phyloP scores from a whole-genome alignment of 106 monocot genomes.

The Vanilla planifolia region DNA sequence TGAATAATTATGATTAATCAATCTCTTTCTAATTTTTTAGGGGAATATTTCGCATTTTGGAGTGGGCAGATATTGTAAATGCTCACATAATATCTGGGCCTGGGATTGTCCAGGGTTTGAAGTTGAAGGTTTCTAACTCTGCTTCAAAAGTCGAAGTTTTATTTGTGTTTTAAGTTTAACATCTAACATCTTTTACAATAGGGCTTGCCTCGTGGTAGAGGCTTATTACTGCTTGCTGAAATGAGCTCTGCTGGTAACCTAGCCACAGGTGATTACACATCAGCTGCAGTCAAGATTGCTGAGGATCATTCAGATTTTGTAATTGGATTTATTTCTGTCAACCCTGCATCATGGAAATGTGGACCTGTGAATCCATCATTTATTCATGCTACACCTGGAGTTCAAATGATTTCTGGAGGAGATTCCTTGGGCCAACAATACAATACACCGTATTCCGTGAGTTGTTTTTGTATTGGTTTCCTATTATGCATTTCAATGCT shows the following conservation, averaged over 20 bases:
- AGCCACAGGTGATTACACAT: constrained; percentile 87
- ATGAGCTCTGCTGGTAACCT: constrained; percentile 98
- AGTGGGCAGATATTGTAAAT: constrained; percentile 98
- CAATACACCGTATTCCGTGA: constrained; percentile 93
- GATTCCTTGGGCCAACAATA: constrained; percentile 95
- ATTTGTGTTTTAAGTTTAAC: not conserved
- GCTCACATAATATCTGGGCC: constrained; percentile 96
- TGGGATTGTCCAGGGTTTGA: constrained; percentile 95
- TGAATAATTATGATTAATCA: not conserved
- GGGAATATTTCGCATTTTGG: constrained; percentile 89
- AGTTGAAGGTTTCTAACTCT: constrained; percentile 61
- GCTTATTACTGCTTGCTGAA: constrained; percentile 83
- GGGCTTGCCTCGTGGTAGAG: constrained; percentile 78
- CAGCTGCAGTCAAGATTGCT: constrained; percentile 93
- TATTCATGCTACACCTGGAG: constrained; percentile 96
- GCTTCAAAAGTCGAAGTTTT: not conserved
- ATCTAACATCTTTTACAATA: constrained; percentile 14
- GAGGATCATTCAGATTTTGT: constrained; percentile 97
- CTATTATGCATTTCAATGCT: too few relatives aligned
- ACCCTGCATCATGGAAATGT: constrained; percentile 83
- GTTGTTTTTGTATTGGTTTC: constrained; percentile 15
- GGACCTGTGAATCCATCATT: constrained; percentile 58
- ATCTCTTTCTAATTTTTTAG: constrained; percentile 25
- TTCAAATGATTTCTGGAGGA: constrained; percentile 89
- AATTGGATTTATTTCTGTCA: constrained; percentile 96